Evolutionary conservation across 176 grass and related monocot genomes (phyloP).

Genomic region (Zizania latifolia): DNA sequence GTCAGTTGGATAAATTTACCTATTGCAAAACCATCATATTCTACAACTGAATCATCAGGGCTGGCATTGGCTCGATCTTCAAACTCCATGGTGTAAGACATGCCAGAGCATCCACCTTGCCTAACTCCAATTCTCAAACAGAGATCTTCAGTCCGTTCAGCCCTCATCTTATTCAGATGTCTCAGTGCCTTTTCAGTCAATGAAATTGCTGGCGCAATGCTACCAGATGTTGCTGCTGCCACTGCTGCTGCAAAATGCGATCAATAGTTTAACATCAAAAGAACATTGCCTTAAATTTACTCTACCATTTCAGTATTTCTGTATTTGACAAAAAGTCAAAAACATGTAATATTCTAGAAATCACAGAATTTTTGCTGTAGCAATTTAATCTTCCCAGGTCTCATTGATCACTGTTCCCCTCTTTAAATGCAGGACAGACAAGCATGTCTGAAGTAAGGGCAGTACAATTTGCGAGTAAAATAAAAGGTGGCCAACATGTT

Average conservation of each 20-base stretch:
- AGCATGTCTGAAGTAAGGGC: neutral
- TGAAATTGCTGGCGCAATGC: constrained; percentile 75
- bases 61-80: constrained; percentile 53
- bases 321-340: too few species aligned
- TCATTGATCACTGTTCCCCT: neutral
- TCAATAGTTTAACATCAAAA: neutral
- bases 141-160: constrained; percentile 69
- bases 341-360: neutral
- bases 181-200: constrained; percentile 77
- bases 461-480: neutral
- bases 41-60: constrained; percentile 64
- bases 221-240: constrained; percentile 43
- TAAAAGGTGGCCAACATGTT: neutral
- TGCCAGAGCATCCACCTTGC: constrained; percentile 96
- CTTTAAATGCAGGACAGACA: neutral
- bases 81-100: constrained; percentile 99
- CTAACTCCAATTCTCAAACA: constrained; percentile 96
- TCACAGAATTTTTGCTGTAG: neutral
- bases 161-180: constrained; percentile 88
- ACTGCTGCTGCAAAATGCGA: constrained; percentile 27
- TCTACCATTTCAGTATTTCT: neutral
- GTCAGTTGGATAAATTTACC: constrained; percentile 37
- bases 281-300: neutral
- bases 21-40: constrained; percentile 89
- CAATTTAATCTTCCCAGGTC: neutral